Evolutionary conservation across 2,329 filamentous ascomycete species (phyloP), one percentile per base, ranked within the genome.

Genomic region (Alternaria triticimaculans): DNA sequence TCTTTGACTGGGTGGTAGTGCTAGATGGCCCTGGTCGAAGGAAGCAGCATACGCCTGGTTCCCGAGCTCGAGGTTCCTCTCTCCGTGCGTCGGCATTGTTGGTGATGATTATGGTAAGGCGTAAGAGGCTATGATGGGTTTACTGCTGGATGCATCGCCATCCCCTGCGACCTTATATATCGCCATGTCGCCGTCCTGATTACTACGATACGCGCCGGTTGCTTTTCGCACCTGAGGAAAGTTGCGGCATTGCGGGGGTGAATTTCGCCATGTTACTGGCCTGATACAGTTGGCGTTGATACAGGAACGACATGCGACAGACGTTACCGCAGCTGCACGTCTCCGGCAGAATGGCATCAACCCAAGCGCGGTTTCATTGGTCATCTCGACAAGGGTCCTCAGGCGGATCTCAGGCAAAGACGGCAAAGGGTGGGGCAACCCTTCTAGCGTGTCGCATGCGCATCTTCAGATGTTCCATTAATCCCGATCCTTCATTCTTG

Each of bases 1-100:
- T 71, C 90, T 87, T 80, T 90, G 91, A 10, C 87, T 87, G 15
- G 92, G 92, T 0, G 91, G 90, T 2, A 93, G 84, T 1, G 87
- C 84, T 5, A 94, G 84, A 65, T 89, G 68, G 15, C 89, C 90
- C 65, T 92, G 84, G n/a, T 83, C 87, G 78, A 94, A 94, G 3
- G 76, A 80, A 3, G 83, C 79, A 5, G 83, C 85, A 72, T 90
- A 89, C 30, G 83, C 79, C 30, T 82, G 84, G 76, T 92, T 92
- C 51, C 85, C 85, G 50, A 83, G 76, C 58, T 86, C 81, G 21
- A 90, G 77, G 62, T 88, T 87, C 65, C 86, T 77, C 70, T 88
- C 86, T 59, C 84, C 83, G 14, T 81, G 75, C 49, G 84, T 82
- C 25, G 81, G 73, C 82, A 83, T 83, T n/a, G 26, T 48, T 15